Evolutionary conservation across 2,329 filamentous ascomycete genomes (phyloP).

Genomic region (Hortaea werneckii): DNA sequence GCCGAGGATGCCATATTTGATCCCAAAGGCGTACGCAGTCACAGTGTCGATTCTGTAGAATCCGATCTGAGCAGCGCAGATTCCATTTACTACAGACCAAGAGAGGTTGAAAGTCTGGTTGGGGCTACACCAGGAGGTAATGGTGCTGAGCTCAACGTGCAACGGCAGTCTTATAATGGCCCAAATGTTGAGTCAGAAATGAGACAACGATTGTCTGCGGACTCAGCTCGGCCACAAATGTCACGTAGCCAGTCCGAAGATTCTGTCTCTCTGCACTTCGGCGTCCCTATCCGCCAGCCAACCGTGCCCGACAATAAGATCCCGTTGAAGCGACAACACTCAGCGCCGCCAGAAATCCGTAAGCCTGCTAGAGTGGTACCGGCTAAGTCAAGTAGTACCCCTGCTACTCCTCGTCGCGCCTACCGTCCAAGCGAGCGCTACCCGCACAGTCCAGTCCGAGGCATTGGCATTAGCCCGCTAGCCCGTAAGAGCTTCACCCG

Average conservation of each 20-base stretch:
- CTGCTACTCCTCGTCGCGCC: background rate
- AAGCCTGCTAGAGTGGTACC: background rate
- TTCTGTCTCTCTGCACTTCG: conserved; percentile 14
- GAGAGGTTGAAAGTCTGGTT: conserved; percentile 66
- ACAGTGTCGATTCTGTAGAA: conserved; percentile 47
- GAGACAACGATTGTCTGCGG: conserved; percentile 1
- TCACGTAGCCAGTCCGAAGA: background rate
- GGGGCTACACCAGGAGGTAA: conserved; percentile 63
- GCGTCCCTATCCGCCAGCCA: conserved; percentile 9
- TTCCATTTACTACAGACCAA: conserved; percentile 52
- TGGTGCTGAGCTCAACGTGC: conserved; percentile 56
- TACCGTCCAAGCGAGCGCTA: background rate
- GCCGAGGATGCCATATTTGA: conserved; percentile 8
- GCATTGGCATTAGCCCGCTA: conserved; percentile 34
- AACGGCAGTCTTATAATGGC: conserved; percentile 35
- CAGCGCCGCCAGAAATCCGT: background rate
- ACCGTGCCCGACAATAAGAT: conserved; percentile 16
- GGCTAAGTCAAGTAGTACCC: background rate
- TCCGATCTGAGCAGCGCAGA: conserved; percentile 52
- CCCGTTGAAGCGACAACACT: background rate
- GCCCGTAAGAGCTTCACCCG: conserved; percentile 33
- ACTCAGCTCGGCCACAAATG: background rate
- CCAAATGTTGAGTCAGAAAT: conserved; percentile 9
- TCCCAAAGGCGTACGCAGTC: conserved; percentile 10
- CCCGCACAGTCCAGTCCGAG: conserved; percentile 12